A percentile compares a stretch with the other conserved stretches of the same genome.
These are phyloP conservation scores for Pterocarpus macrocarpus DNA, from an alignment of 306 rosid species.

Conservation along the genomic window DNA sequence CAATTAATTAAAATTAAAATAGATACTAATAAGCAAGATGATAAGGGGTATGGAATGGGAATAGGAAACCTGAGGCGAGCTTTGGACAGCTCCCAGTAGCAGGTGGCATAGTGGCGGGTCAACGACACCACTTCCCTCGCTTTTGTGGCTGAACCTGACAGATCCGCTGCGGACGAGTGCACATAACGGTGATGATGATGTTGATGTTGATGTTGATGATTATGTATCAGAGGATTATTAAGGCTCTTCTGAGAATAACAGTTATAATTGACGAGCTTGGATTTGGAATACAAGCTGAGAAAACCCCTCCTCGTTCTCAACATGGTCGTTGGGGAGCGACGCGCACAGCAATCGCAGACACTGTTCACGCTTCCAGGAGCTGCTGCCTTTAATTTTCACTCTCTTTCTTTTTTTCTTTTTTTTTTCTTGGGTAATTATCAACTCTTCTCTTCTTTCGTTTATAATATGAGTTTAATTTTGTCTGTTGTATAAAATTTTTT, in stretches of 20 bases:
- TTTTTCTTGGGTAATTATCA: no score
- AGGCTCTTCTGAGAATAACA: not conserved
- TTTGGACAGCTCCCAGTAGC: slow-evolving; percentile 92
- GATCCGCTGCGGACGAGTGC: slow-evolving; percentile 25
- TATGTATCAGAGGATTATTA: not conserved
- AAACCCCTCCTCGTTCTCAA: slow-evolving; percentile 4
- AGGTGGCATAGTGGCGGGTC: slow-evolving; percentile 72
- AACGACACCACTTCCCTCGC: slow-evolving; percentile 51
- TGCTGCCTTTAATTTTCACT: not conserved
- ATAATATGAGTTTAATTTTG: no score
- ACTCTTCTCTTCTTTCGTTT: no score
- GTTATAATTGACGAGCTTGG: not conserved
- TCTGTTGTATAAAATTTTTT: no score
- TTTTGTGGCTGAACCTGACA: slow-evolving; percentile 47
- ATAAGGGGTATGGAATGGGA: not conserved
- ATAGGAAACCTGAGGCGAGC: slow-evolving; percentile 78
- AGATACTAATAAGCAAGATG: no score
- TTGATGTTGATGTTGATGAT: not conserved
- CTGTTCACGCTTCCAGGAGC: not conserved
- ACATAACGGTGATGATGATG: not conserved
- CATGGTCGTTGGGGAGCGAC: not conserved
- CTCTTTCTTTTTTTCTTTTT: not conserved
- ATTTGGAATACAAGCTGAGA: slow-evolving; percentile 30
- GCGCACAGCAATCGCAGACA: not conserved
- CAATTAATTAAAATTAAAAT: no score